Base-by-base conservation (phyloP, 306 rosid species). In the Quercus suber region DNA sequence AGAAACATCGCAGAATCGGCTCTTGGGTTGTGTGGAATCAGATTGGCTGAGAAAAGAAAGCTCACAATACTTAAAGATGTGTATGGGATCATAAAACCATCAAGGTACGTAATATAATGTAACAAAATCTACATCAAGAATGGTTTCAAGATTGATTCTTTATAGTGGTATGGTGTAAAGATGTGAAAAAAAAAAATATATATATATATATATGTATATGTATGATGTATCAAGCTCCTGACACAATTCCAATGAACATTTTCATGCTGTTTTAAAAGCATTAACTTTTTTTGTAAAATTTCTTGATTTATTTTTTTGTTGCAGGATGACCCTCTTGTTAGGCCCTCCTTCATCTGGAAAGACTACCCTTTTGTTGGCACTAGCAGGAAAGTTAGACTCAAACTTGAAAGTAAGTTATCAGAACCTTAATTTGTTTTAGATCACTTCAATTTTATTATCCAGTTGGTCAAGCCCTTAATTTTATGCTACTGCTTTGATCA, bases 281-380 rank as follows among this genome's bases (percentile, higher is more conserved):
- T 49, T 12, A 49, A 49, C 12, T 49, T 10, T 49, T 49, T 49
- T 49, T 41, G 12, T 41, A 41, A 41, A 49, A 49, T 59, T 23
- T 59, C 65, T 23, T 41, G 45, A 41, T 41, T 59, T 59, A 23
- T 9, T 14, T 10, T 59, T 59, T 4, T 21, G 65, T n/a, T 59
- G 65, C 33, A 59, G 65, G 65, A 59, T 59, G 65, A 59, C 65
- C 31, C 65, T 59, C 65, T 59, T 59, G 65, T 23, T 59, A 59
- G 65, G 65, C 65, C 65, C 65, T 59, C 65, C 65, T 8, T 65
- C 71, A 4, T 65, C 71, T 28, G 71, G 71, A 17, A 65, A 65
- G 23, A 65, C 71, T 18, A 65, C 71, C 15, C 71, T 65, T 30
- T 30, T 65, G 71, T 65, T 65, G 71, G 71, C 71, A 17, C 71